Percentiles rank a stretch among this genome's conserved stretches.
These are phyloP conservation scores for Fusarium ambrosium DNA, from an alignment of 2,329 filamentous ascomycete genomes.

Conservation along the genomic window DNA sequence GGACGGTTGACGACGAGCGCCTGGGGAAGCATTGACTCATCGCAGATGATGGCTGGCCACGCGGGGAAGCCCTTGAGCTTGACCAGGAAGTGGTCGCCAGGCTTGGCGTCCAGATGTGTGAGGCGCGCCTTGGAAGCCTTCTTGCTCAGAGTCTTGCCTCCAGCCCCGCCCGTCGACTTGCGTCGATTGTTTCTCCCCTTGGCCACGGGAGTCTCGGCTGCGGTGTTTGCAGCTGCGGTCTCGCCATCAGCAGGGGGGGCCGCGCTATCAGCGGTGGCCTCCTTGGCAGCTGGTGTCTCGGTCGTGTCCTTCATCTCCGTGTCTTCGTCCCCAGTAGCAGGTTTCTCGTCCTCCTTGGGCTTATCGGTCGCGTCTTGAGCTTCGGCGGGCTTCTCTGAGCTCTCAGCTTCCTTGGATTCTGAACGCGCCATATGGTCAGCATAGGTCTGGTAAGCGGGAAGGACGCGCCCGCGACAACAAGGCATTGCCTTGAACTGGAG, in stretches of 20 bases:
- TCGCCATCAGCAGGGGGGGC: conserved; percentile 45
- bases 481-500: conserved; percentile 29
- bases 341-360: conserved; percentile 43
- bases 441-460: conserved; percentile 31
- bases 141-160: conserved; percentile 85
- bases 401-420: conserved; percentile 49
- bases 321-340: conserved; percentile 50
- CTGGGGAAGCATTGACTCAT: conserved; percentile 92
- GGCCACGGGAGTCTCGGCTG: conserved; percentile 48
- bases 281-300: conserved; percentile 49
- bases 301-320: conserved; percentile 68
- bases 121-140: conserved; percentile 84
- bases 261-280: conserved; percentile 46
- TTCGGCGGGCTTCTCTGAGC: conserved; percentile 49
- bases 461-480: conserved; percentile 37
- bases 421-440: conserved; percentile 46
- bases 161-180: conserved; percentile 81
- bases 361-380: conserved; percentile 46
- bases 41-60: conserved; percentile 94
- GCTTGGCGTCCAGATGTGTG: conserved; percentile 82
- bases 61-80: conserved; percentile 94
- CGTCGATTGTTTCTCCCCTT: conserved; percentile 69
- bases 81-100: conserved; percentile 92
- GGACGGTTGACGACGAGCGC: conserved; percentile 83
- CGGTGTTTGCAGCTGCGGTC: conserved; percentile 42